Conservation (phyloP, 2,329 filamentous ascomycete species). For the Chrysoporthe deuterocubensis region DNA sequence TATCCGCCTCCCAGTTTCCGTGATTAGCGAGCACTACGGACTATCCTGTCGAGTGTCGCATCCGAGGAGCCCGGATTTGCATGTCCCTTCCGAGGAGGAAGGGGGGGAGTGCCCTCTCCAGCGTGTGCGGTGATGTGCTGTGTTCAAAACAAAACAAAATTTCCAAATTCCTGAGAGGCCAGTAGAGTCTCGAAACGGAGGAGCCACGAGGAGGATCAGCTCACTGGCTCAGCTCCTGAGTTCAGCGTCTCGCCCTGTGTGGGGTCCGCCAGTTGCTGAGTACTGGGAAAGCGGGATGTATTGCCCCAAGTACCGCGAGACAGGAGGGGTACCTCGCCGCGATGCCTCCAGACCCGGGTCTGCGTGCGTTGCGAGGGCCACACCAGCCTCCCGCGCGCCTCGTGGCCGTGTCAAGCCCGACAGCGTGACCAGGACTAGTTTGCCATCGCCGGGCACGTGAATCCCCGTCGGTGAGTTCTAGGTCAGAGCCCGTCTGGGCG, state of each 20-base stretch:
- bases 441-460: not conserved
- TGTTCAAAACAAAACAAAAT: not conserved
- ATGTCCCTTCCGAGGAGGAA: not conserved
- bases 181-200: not conserved
- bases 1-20: conserved; percentile 7
- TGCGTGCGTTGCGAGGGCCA: not conserved
- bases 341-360: not conserved
- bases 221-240: not conserved
- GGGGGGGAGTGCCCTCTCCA: not conserved
- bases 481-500: not conserved
- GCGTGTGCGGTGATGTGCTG: not conserved
- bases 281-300: not conserved
- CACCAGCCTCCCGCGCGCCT: not conserved
- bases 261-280: not conserved
- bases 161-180: not conserved
- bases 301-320: not conserved
- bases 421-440: not conserved
- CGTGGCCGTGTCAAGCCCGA: not conserved
- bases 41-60: not conserved
- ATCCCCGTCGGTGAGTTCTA: not conserved
- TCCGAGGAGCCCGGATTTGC: not conserved
- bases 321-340: not conserved
- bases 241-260: conserved; percentile 5
- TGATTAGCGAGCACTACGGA: not conserved
- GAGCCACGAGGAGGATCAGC: conserved; percentile 1